Evolutionary conservation across 441 rosid genomes (phyloP), one percentile per base, ranked within the genome.

Genomic region (Gossypium lobatum): DNA sequence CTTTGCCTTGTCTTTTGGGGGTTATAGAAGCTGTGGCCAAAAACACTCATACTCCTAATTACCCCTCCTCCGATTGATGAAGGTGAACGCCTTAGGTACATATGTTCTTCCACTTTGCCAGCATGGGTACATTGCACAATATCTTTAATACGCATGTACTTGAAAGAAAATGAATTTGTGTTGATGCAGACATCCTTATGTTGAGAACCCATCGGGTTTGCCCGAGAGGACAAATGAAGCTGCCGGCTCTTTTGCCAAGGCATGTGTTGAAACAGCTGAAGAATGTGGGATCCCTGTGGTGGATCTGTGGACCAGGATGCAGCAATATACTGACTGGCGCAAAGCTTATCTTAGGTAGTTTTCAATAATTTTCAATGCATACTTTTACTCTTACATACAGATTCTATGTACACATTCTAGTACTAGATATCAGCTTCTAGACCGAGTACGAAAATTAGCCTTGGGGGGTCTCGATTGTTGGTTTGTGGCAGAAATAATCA

Each of bases 51-150:
- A 64, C 78, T 91, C 72, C 88, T 88, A 69, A 84, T 93, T 39
- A 85, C 93, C 58, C 98, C 97, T 20, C 97, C 98, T 72, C 98
- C 98, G 2, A 86, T 93, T 13, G 92, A 91, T 74, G 96, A 93
- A 82, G 94, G 80, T 39, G 91, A 82, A 18, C 97, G 98, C 64
- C 89, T 90, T 48, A 70, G 78, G 98, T 93, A 55, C 9, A n/a
- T 52, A 52, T 53, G 85, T 34, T 68, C 16, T 70, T 54, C 31
- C 31, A n/a, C 5, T n/a, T 61, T 37, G 11, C n/a, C 46, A 48
- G 9, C 20, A 39, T 70, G 9, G 9, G 13, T 34, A 57, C 6
- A 52, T 50, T 63, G 17, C 9, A 13, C 20, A 0, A 2, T 6
- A 14, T 14, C 64, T 68, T 50, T 11, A 59, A 58, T 48, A 14